Base-by-base conservation (phyloP, 2,329 filamentous ascomycete genomes). In the Phymatotrichopsis omnivora region DNA sequence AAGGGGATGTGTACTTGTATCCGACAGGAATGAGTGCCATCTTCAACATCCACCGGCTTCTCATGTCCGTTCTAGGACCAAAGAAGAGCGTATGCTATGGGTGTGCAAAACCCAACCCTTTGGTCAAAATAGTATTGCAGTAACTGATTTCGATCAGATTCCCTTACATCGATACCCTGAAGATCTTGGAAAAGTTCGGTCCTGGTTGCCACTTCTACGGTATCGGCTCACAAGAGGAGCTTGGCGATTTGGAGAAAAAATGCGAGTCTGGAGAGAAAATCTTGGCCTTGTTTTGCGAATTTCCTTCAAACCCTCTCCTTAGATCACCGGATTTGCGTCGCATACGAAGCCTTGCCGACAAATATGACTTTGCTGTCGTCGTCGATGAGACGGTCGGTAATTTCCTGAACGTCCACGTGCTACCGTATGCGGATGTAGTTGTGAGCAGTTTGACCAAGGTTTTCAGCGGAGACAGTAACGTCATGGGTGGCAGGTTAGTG, bases 301-400 rank as follows among this genome's bases (percentile, higher is more conserved):
- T 96, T 54, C 91, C 91, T 0, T 81, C 85, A 25, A 98, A 98
- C 60, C 91, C 91, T 4, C 72, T 96, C 11, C 70, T 98, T 29
- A 80, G 77, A 42, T 85, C 85, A 19, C 89, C 89, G 0, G 80
- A 98, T 63, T 73, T 98, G 16, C 67, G 68, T 49, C 79, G 87
- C n/a, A 89, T 98, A 49, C 79, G 83, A 28, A 62, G 65, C 12
- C 67, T 98, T 20, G 87, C 89, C 1, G 78, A 93, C 60, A 71
- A 75, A 53, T 93, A 86, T 64, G 81, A 83, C 60, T 96, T 98
- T 62, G 82, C 79, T 17, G 78, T 96, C 10, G 83, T 96, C 2
- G 75, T 98, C 2, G 91, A 98, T 64, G 91, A 98, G 65, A 96
- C 91, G 0, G 85, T 98, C 49, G 89, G 89, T 57, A 98, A 91